phyloP scores from a whole-genome alignment of 2,329 filamentous ascomycete genomes.

The Conoideocrella luteorostrata region DNA sequence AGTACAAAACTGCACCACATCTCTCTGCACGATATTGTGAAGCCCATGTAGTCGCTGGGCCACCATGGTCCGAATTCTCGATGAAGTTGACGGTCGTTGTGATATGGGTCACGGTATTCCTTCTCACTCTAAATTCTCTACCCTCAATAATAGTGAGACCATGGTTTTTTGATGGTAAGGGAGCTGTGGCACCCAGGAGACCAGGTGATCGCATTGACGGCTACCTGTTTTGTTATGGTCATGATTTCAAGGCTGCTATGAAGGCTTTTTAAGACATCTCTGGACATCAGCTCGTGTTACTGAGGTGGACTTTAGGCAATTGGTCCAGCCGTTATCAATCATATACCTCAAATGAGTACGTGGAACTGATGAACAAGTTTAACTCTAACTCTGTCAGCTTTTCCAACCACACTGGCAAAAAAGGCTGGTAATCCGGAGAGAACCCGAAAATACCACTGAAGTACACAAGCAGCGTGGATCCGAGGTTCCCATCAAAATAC shows the following conservation, averaged over 20 bases:
- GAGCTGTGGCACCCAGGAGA: slow-evolving; percentile 43
- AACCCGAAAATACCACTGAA: slow-evolving; percentile 10
- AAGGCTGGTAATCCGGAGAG: neutral
- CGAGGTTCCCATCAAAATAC: slow-evolving; percentile 2
- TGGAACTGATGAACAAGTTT: slow-evolving; percentile 52
- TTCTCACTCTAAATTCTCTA: slow-evolving; percentile 42
- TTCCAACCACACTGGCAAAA: no score
- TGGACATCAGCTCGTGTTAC: slow-evolving; percentile 47
- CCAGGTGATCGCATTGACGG: slow-evolving; percentile 43
- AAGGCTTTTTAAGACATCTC: slow-evolving; percentile 48
- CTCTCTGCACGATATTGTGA: no score
- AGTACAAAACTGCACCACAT: no score
- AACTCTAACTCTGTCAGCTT: no score
- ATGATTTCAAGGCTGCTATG: slow-evolving; percentile 48
- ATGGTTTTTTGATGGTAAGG: slow-evolving; percentile 50
- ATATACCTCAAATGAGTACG: slow-evolving; percentile 49
- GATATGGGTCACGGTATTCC: slow-evolving; percentile 44
- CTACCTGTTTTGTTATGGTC: slow-evolving; percentile 54
- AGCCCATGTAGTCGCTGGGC: no score
- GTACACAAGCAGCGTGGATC: slow-evolving; percentile 8
- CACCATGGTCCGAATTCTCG: slow-evolving; percentile 50
- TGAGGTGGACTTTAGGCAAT: slow-evolving; percentile 54
- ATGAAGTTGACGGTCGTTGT: slow-evolving; percentile 43
- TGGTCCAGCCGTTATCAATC: slow-evolving; percentile 61
- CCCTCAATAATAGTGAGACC: slow-evolving; percentile 46